These are phyloP conservation scores for Rhizoclosmatium sp. DNA, from an alignment of 192 early-diverging fungal genomes.

Conservation along the genomic window DNA sequence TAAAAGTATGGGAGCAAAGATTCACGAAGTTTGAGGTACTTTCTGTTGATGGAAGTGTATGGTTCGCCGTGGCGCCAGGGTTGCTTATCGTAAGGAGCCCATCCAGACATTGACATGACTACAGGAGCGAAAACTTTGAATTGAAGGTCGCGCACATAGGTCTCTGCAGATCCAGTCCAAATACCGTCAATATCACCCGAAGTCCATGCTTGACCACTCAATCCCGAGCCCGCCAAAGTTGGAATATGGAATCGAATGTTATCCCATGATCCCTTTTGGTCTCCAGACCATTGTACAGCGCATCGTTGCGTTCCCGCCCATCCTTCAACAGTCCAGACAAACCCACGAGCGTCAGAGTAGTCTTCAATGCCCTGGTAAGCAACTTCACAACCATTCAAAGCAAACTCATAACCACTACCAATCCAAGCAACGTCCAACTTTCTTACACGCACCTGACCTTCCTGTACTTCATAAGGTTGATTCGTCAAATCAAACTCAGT, in stretches of 20 bases:
- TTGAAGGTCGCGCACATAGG: constrained; percentile 24
- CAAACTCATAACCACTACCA: constrained; percentile 16
- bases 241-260: constrained; percentile 25
- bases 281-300: neutral
- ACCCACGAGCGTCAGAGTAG: neutral
- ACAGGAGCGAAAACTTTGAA: constrained; percentile 23
- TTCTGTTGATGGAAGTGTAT: constrained; percentile 32
- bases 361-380: constrained; percentile 13
- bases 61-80: constrained; percentile 27
- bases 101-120: constrained; percentile 18
- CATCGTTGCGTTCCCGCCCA: constrained; percentile 31
- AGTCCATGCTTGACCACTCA: constrained; percentile 3
- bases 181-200: constrained; percentile 22
- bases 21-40: constrained; percentile 11
- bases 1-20: constrained; percentile 29
- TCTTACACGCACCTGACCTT: constrained; percentile 5
- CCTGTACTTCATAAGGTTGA: constrained; percentile 12
- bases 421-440: constrained; percentile 23
- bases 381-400: constrained; percentile 10
- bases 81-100: neutral
- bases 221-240: constrained; percentile 15
- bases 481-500: constrained; percentile 15
- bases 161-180: neutral
- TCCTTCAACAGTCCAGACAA: constrained; percentile 12
- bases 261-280: constrained; percentile 19